These are phyloP conservation scores for Beauveria sp. DNA, from an alignment of 2,329 filamentous ascomycete genomes.

Conservation along the genomic window DNA sequence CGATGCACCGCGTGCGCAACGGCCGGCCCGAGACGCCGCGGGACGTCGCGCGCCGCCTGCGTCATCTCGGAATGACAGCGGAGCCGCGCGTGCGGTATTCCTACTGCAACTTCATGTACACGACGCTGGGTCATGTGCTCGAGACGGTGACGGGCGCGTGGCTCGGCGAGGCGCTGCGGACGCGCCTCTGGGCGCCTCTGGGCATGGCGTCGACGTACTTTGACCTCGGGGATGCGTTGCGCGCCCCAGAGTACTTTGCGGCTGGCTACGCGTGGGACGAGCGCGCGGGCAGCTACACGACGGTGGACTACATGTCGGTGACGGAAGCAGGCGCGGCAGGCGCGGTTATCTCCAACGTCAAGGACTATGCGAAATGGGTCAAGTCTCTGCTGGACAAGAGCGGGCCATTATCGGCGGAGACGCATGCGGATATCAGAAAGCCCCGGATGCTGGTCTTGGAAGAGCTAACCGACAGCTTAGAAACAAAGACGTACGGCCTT, in stretches of 20 bases:
- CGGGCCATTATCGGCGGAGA: constrained; percentile 16
- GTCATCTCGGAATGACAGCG: constrained; percentile 32
- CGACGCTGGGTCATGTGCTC: constrained; percentile 30
- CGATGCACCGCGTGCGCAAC: constrained; percentile 9
- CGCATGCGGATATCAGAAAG: constrained; percentile 20
- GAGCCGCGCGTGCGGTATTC: constrained; percentile 34
- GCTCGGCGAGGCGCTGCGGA: constrained; percentile 29
- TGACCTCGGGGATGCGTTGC: constrained; percentile 14
- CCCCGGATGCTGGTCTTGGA: constrained; percentile 23
- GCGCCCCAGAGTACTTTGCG: constrained; percentile 22
- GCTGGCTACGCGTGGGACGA: constrained; percentile 29
- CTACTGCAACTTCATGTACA: constrained; percentile 41
- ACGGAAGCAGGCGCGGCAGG: constrained; percentile 30
- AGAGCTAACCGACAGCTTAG: constrained; percentile 15
- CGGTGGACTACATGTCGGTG: constrained; percentile 21
- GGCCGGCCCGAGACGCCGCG: constrained; percentile 20
- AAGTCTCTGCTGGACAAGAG: constrained; percentile 20
- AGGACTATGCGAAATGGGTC: constrained; percentile 27
- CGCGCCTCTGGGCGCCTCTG: constrained; percentile 30
- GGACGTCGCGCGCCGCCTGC: constrained; percentile 28
- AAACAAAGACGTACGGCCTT: constrained; percentile 21
- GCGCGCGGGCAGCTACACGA: constrained; percentile 14
- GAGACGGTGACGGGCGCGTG: constrained; percentile 25
- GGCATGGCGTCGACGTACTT: constrained; percentile 36
- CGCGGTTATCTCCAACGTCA: constrained; percentile 29